A percentile compares a stretch with the other conserved stretches of the same genome.
phyloP scores from a whole-genome alignment of 371 early-diverging fungal genomes.

The Lichtheimia corymbifera region DNA sequence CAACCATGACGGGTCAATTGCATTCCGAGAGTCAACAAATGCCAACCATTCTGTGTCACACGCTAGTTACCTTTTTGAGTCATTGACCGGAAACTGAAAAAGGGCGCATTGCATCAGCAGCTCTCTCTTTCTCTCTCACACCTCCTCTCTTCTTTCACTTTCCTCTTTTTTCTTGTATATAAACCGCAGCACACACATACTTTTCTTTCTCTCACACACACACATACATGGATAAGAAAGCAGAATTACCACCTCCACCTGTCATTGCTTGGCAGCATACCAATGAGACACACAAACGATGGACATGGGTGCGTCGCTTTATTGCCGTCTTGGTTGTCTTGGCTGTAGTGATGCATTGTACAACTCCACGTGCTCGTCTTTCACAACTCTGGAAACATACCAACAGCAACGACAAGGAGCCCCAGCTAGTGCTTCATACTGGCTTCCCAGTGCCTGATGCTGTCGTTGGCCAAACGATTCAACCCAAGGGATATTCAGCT shows the following conservation, averaged over 20 bases:
- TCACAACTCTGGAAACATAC: slow-evolving; percentile 16
- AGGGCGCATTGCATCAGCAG: too few species aligned
- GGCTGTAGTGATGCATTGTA: slow-evolving; percentile 14
- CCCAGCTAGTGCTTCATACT: slow-evolving; percentile 28
- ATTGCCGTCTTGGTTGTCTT: slow-evolving; percentile 22
- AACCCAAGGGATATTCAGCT: slow-evolving; percentile 18
- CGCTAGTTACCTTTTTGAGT: too few species aligned
- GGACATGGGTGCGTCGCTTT: slow-evolving; percentile 34
- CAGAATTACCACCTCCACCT: slow-evolving; percentile 3
- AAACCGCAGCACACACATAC: background rate
- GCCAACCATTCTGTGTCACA: too few species aligned
- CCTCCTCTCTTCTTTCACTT: slow-evolving; percentile 13
- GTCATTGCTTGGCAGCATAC: background rate
- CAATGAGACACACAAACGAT: slow-evolving; percentile 15
- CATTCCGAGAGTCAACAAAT: too few species aligned
- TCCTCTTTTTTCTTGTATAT: slow-evolving; percentile 5
- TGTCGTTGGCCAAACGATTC: slow-evolving; percentile 22
- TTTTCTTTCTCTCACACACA: background rate
- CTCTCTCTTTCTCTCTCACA: background rate
- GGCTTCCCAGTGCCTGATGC: slow-evolving; percentile 36
- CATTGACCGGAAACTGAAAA: too few species aligned
- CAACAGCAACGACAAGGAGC: slow-evolving; percentile 10
- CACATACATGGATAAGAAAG: slow-evolving; percentile 3
- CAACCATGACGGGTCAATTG: too few species aligned
- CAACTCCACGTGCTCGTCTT: slow-evolving; percentile 9